Evolutionary conservation across 2,329 filamentous ascomycete species (phyloP), one percentile per base, ranked within the genome.

Genomic region (Rhinocladiella mackenziei): DNA sequence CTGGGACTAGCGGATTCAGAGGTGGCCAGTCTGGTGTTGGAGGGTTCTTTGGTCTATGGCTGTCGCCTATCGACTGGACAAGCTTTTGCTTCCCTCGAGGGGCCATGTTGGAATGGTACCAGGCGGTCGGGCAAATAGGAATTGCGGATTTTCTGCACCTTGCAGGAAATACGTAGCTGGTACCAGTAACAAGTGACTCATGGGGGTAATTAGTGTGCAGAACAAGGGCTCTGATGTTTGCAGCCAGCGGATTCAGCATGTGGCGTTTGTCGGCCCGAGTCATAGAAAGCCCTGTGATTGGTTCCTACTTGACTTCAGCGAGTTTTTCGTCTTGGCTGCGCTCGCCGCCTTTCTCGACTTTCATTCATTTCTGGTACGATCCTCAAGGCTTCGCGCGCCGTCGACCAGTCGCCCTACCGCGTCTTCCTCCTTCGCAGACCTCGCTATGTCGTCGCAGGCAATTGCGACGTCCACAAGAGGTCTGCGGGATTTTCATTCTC

Each of bases 1-100:
- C 67, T 33, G 86, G 83, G 31, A 89, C 66, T 7, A 81, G 65
- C 11, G 87, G 86, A 52, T 75, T 77, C 62, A 94, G 80, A 15
- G 70, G 66, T 25, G 87, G 86, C 87, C 87, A 91, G 58, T 81
- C 71, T 35, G 76, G 76, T 23, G 71, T 43, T 31, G 36, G 46
- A 19, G 34, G 25, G 39, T 38, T 53, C 33, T 51, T 30, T 15
- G 49, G 32, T 4, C 33, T 17, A n/a, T 32, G 15, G 13, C 5
- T 42, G 11, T 13, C 36, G 25, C 10, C 17, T 13, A 31, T 39
- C 6, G 46, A 17, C 19, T 34, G 29, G 20, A 18, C 26, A 17
- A 14, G 5, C 36, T 48, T 48, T 28, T 46, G 42, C 26, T 49
- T 53, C 20, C 29, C 37, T 37, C 46, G 43, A 25, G 50, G 46